Base-by-base conservation (phyloP, 768 basidiomycete genomes). In the Lactifluus hygrophoroides region DNA sequence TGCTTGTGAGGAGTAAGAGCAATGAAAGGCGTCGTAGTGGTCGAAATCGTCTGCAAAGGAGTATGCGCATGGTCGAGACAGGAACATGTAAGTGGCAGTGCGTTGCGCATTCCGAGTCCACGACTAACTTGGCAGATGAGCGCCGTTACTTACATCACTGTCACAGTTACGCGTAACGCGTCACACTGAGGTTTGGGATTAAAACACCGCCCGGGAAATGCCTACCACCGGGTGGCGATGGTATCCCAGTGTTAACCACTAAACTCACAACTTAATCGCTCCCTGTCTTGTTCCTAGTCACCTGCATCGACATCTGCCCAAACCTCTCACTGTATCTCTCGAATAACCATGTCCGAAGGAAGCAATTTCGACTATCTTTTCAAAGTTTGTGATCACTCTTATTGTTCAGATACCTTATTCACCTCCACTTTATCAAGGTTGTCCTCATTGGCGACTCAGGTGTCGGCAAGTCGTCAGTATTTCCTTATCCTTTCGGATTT, bases 361-460 rank as follows among this genome's bases (percentile, higher is more conserved):
- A 90, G 85, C 77, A 94, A 93, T 81, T 98, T 96, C 76, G 95
- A 97, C 72, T 98, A 88, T 79, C 86, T 99, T 66, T 97, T 98
- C 86, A 97, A 99, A 83, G 95, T 94, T 51, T 32, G 75, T 70
- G 17, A 19, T 25, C 38, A n/a, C 19, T 37, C 21, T 23, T 51
- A 30, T 13, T 25, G 10, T 40, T 27, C 38, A 19, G 43, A 49
- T 40, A n/a, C 38, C 49, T 16, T 49, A 38, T 28, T 52, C 54
- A 57, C 37, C 51, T 16, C 14, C 14, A 42, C 16, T 40, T 61
- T 10, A 8, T 51, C 38, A 60, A 98, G 95, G 91, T 97, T 67
- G 95, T 99, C 67, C 83, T 99, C 65, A 97, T 98, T 77, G 95
- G 95, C 70, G 95, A 99, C 75, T 96, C 94, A 63, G 95, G 95